A percentile compares a stretch with the other conserved stretches of the same genome.
phyloP scores from a whole-genome alignment of 139 green algal species.

The Pycnococcus provasolii region DNA sequence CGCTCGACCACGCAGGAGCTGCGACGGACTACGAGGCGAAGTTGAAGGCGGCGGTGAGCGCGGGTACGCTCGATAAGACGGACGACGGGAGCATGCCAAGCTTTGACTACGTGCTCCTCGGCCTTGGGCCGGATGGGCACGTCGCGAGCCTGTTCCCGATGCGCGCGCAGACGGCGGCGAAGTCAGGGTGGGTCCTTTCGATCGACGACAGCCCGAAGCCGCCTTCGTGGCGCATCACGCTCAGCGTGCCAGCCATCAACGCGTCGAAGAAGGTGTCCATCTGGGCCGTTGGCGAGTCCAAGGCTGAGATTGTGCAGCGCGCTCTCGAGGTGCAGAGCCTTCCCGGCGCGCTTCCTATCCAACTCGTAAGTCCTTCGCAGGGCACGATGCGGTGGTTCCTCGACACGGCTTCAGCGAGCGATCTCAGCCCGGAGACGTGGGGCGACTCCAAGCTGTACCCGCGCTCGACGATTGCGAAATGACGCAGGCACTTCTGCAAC shows the following conservation, averaged over 20 bases:
- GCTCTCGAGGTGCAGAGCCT: conserved; percentile 22
- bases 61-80: too few species aligned
- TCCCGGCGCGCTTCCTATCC: conserved; percentile 18
- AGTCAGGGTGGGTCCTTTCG: too few species aligned
- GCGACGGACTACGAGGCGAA: neutral
- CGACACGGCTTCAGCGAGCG: too few species aligned
- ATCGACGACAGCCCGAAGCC: conserved; percentile 17
- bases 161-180: too few species aligned
- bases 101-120: too few species aligned
- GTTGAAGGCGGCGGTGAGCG: neutral
- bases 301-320: conserved; percentile 22
- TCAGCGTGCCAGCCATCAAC: conserved; percentile 22
- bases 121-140: too few species aligned
- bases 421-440: too few species aligned
- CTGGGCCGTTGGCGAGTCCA: conserved; percentile 3
- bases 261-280: conserved; percentile 18
- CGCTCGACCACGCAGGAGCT: neutral
- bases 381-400: neutral
- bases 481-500: too few species aligned
- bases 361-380: conserved; percentile 9
- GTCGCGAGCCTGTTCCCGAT: too few species aligned
- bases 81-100: too few species aligned
- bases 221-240: conserved; percentile 18
- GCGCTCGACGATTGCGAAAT: too few species aligned
- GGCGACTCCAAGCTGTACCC: too few species aligned